Evolutionary conservation across 2,329 filamentous ascomycete genomes (phyloP), one percentile per base, ranked within the genome.

Genomic region (Diaporthe sp.): DNA sequence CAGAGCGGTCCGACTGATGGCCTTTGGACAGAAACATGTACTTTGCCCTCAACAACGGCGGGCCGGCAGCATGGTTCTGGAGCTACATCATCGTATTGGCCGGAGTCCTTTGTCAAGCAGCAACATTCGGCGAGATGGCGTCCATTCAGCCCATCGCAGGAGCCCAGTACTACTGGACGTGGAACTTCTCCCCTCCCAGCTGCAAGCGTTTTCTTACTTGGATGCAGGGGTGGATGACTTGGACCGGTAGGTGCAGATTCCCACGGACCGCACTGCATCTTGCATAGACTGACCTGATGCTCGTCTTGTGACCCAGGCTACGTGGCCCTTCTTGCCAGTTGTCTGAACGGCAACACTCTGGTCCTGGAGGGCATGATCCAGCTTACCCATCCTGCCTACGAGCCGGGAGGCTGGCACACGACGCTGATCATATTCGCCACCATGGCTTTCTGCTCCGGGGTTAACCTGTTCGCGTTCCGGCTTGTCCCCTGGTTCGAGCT

Each of bases 161-260:
- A 10, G 85, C 84, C 8, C 84, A 86, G 76, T 86, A 86, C 75
- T 84, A 86, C 77, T 86, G 84, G 84, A 85, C 84, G 6, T 80
- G 81, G 71, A 74, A 7, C 31, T 75, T 51, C 34, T 61, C 39
- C 28, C 75, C 37, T 58, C 71, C 34, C 19, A 42, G 39, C 25
- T 72, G 31, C 44, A 53, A 15, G 71, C 57, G 71, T 2, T 53
- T 72, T 3, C 71, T 72, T 5, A 76, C 77, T 1, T 76, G 74
- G 49, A 37, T 78, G 19, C 77, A 78, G 55, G 84, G 84, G 8
- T 86, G 84, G 84, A 78, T 85, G n/a, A 86, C 84, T 2, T 86
- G 84, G 84, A 84, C 84, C 53, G 83, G 82, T 60, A 85, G 84
- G 83, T 80, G 84, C 39, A 61, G 13, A 39, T n/a, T 12, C 22